Percentiles rank a stretch among this genome's conserved stretches.
Evolutionary conservation across 2,329 filamentous ascomycete species (phyloP).

Genomic region (Pestalotiopsis sp.): DNA sequence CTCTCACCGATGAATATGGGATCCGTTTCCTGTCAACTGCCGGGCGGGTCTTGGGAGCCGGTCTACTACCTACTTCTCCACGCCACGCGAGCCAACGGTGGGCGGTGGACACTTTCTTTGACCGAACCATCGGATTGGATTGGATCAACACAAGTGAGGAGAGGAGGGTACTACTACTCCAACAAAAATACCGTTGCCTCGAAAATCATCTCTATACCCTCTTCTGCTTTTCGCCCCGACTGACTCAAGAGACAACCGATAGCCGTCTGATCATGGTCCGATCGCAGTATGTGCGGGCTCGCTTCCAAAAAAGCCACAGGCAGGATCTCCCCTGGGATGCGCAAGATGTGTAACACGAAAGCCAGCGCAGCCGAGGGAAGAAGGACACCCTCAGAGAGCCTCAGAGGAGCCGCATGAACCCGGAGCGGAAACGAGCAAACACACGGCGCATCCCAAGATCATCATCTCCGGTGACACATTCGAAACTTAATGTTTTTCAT

Average conservation of each 20-base stretch:
- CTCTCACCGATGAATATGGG: too few relatives aligned
- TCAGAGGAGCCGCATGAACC: neutral
- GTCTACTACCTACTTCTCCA: neutral
- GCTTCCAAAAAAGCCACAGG: neutral
- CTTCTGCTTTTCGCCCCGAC: too few relatives aligned
- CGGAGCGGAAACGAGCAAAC: neutral
- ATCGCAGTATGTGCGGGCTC: neutral
- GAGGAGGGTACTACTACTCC: neutral
- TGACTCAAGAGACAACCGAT: neutral
- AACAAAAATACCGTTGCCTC: too few relatives aligned
- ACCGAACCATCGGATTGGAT: neutral
- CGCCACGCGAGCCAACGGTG: neutral
- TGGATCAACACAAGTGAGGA: neutral
- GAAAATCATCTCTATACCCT: too few relatives aligned
- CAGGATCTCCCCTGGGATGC: neutral
- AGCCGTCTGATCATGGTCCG: neutral
- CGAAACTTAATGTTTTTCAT: constrained; percentile 8
- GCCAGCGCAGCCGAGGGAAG: neutral
- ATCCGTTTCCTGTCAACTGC: neutral
- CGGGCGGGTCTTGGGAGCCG: neutral
- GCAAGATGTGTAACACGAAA: neutral
- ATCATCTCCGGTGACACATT: neutral
- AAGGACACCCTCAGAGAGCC: neutral
- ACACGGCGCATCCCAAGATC: neutral
- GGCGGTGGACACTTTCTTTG: neutral